A percentile compares a stretch with the other conserved stretches of the same genome.
Evolutionary conservation across 352 stramenopile species (phyloP).

Genomic region (Aphanomyces euteiches): DNA sequence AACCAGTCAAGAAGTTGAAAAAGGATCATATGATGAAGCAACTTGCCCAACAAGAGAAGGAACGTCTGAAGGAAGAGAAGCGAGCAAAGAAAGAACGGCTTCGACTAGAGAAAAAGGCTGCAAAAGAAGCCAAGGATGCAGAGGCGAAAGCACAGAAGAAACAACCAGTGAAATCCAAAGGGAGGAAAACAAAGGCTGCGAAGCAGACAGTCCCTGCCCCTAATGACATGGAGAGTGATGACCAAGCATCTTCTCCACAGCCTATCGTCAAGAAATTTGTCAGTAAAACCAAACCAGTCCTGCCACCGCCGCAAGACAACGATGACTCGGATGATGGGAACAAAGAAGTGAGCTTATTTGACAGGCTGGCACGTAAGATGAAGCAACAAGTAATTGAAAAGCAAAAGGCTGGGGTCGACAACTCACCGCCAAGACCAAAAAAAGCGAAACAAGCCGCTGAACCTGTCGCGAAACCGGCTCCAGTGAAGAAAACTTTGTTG

Average conservation of each 20-base stretch:
- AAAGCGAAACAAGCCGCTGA: neutral
- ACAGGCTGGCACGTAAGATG: constrained; percentile 7
- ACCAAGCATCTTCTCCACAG: no score
- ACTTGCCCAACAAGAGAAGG: neutral
- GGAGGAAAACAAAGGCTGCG: neutral
- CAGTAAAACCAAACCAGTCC: neutral
- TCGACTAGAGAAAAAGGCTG: neutral
- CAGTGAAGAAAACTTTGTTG: neutral
- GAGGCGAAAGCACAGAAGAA: neutral
- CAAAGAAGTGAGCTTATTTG: constrained; percentile 9
- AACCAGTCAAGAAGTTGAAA: neutral
- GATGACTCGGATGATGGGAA: neutral
- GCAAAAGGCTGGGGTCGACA: neutral
- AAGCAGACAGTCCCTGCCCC: no score
- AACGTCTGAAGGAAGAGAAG: neutral
- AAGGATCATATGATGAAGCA: neutral
- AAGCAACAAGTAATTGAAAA: constrained; percentile 10
- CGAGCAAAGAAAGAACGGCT: neutral
- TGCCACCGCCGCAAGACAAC: no score
- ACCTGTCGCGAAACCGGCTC: neutral
- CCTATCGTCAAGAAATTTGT: no score
- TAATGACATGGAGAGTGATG: no score
- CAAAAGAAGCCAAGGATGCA: neutral
- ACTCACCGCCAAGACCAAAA: neutral
- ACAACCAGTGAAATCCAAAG: neutral